Base-by-base conservation (phyloP, 441 rosid species). In the Euphorbia schlechtendalii region DNA sequence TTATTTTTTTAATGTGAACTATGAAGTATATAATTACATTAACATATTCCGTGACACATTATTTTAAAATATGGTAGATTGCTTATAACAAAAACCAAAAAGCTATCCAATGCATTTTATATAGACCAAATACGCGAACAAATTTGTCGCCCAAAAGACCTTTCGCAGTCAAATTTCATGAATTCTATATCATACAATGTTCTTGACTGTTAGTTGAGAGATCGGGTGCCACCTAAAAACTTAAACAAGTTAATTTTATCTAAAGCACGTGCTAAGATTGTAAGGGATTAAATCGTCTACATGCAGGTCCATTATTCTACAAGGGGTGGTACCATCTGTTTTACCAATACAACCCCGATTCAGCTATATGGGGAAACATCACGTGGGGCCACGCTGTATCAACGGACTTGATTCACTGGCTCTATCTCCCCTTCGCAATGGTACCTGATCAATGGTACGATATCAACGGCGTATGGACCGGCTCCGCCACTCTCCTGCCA, bases 371-470 rank as follows among this genome's bases (percentile, higher is more conserved):
- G 97, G 99, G 96, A 48, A 82, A 84, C 71, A 93, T 93, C 61
- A 89, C 87, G 9, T 93, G 99, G 99, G 97, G 97, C 34, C 99
- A 93, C 55, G 92, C 99, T 10, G 96, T 90, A n/a, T 93, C 99
- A 11, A 73, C 45, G 72, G 97, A 93, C 80, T 43, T 93, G 65
- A 83, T 93, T 60, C 93, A 90, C 51, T 93, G 97, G 99, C 74
- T 81, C 18, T 82, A 87, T 71, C 86, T 93, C 56, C 99, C 99
- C 3, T 0, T 87, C 2, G 96, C 97, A 22, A 83, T 90, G 95
- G 77, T 82, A 0, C 81, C 97, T 9, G 97, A 89, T 67, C 80
- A 82, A 8, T 90, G 97, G 96, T 93, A 90, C 32, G 99, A 93
- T 10, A 58, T 76, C 45, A 84, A 82, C 14, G 99, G 99, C 7